Conservation (phyloP, 2,329 filamentous ascomycete genomes). For the Penicillium sp. region DNA sequence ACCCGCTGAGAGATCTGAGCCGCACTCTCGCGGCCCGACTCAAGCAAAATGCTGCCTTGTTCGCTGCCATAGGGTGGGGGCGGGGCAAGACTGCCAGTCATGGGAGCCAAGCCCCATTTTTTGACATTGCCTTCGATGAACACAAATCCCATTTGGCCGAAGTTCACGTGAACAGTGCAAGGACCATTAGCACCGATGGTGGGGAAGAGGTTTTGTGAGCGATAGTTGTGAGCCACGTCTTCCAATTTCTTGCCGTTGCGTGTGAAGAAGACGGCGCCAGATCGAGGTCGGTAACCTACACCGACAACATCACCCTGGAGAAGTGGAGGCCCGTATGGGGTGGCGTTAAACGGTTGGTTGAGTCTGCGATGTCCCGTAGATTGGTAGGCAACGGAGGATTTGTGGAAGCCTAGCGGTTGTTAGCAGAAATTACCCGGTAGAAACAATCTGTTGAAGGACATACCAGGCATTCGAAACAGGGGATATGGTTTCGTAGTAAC, state of each 20-base stretch:
- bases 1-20: constrained; percentile 40
- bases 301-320: constrained; percentile 95
- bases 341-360: constrained; percentile 85
- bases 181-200: constrained; percentile 95
- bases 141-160: constrained; percentile 95
- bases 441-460: constrained; percentile 30
- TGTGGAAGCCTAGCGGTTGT: constrained; percentile 70
- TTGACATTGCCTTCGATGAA: constrained; percentile 99
- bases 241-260: constrained; percentile 97
- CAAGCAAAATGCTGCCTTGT: constrained; percentile 91
- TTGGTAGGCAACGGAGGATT: constrained; percentile 85
- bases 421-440: constrained; percentile 1
- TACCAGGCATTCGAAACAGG: constrained; percentile 88
- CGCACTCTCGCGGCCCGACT: constrained; percentile 67
- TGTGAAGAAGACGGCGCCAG: constrained; percentile 95
- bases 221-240: constrained; percentile 87
- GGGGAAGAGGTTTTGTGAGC: constrained; percentile 95
- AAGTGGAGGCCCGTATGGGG: constrained; percentile 76
- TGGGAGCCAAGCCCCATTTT: constrained; percentile 97
- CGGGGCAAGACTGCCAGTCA: constrained; percentile 90
- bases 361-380: constrained; percentile 82
- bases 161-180: constrained; percentile 90
- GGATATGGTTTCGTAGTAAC: constrained; percentile 97
- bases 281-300: constrained; percentile 90
- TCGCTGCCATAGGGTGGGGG: constrained; percentile 96